phyloP scores from a whole-genome alignment of 768 basidiomycete species.

The Xanthoconium stramineum region DNA sequence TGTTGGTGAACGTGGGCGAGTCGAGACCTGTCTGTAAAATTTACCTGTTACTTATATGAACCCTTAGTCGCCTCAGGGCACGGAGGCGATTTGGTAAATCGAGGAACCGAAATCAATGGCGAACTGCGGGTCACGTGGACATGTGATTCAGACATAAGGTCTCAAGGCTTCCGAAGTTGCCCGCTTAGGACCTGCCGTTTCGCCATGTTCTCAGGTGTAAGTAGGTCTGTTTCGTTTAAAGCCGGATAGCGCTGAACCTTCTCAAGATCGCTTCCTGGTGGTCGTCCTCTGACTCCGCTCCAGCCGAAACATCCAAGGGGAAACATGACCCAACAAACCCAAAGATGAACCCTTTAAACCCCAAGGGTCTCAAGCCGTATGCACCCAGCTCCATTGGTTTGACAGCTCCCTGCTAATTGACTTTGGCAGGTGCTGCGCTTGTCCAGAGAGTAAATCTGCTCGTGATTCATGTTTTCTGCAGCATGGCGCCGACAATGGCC shows the following conservation, averaged over 20 bases:
- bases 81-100: too few species aligned
- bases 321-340: slow-evolving; percentile 73
- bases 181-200: too few species aligned
- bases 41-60: not conserved
- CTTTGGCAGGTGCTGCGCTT: slow-evolving; percentile 82
- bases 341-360: slow-evolving; percentile 86
- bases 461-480: slow-evolving; percentile 94
- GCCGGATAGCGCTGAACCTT: not conserved
- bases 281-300: slow-evolving; percentile 38
- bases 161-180: too few species aligned
- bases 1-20: not conserved
- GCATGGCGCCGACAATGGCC: slow-evolving; percentile 60
- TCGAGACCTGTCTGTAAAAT: not conserved
- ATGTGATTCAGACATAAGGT: too few species aligned
- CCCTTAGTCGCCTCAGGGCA: too few species aligned
- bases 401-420: not conserved
- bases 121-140: too few species aligned
- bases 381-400: slow-evolving; percentile 26
- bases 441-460: slow-evolving; percentile 87
- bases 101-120: too few species aligned
- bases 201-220: slow-evolving; percentile 45
- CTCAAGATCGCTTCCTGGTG: slow-evolving; percentile 55
- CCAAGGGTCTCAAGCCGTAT: slow-evolving; percentile 92
- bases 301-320: slow-evolving; percentile 31
- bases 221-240: not conserved